Evolutionary conservation across 306 rosid genomes (phyloP).

Genomic region (Vachellia collinsii): DNA sequence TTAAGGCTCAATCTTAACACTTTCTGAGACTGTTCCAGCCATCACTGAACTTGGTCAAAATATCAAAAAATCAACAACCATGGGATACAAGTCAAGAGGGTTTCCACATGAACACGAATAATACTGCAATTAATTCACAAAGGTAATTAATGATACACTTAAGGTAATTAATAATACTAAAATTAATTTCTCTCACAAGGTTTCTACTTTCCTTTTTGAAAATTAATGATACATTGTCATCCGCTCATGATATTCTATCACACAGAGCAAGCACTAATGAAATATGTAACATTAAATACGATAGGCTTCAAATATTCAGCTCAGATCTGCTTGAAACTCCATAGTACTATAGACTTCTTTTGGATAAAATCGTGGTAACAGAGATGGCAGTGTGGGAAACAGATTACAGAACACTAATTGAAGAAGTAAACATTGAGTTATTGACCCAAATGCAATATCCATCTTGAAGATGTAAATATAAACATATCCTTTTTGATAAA

Average conservation of each 20-base stretch:
- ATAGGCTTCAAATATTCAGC: constrained; percentile 24
- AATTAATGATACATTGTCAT: background rate
- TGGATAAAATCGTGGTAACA: constrained; percentile 22
- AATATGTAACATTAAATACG: constrained; percentile 9
- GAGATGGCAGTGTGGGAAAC: constrained; percentile 21
- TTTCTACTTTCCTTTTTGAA: background rate
- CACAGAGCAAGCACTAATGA: constrained; percentile 29
- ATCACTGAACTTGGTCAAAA: constrained; percentile 22
- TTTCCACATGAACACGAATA: constrained; percentile 19
- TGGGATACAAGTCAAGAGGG: constrained; percentile 24
- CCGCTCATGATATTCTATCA: constrained; percentile 18
- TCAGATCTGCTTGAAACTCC: constrained; percentile 29
- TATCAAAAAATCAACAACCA: constrained; percentile 12
- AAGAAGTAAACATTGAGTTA: constrained; percentile 18
- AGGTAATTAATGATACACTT: background rate
- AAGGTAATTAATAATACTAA: no score
- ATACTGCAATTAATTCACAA: background rate
- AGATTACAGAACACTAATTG: constrained; percentile 25
- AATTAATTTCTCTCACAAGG: background rate
- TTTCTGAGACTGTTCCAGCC: constrained; percentile 14
- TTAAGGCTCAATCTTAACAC: constrained; percentile 27
- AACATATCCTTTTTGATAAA: background rate
- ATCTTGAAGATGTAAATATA: background rate
- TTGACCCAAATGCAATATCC: constrained; percentile 29
- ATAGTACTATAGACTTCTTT: constrained; percentile 16